These are phyloP conservation scores for Flagelloscypha sp. DNA, from an alignment of 768 basidiomycete genomes.

Conservation along the genomic window DNA sequence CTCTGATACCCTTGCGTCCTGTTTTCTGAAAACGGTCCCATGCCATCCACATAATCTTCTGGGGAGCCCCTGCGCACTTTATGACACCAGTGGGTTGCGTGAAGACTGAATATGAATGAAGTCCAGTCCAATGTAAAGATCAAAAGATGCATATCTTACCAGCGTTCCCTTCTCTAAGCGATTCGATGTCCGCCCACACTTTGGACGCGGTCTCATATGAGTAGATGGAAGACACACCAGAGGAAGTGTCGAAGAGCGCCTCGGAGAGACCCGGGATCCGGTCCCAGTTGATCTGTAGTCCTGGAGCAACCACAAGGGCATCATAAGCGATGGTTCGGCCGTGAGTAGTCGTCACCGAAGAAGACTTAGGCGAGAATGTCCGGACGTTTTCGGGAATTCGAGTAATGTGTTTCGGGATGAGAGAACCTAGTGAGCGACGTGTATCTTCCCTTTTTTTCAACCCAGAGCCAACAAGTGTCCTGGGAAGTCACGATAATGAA, in stretches of 20 bases:
- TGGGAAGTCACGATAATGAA: slow-evolving; percentile 20
- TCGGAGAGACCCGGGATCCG: slow-evolving; percentile 62
- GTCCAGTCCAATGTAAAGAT: no score
- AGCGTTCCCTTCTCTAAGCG: slow-evolving; percentile 68
- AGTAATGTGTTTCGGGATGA: slow-evolving; percentile 69
- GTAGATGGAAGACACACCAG: slow-evolving; percentile 89
- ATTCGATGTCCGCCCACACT: slow-evolving; percentile 75
- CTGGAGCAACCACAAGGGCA: slow-evolving; percentile 79
- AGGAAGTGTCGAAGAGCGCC: slow-evolving; percentile 68
- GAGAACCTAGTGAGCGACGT: slow-evolving; percentile 51
- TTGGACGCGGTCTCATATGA: slow-evolving; percentile 87
- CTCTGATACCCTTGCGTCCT: slow-evolving; percentile 45
- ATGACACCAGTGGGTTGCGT: slow-evolving; percentile 90
- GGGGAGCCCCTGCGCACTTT: slow-evolving; percentile 89
- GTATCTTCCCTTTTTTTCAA: slow-evolving; percentile 64
- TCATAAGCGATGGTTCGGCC: slow-evolving; percentile 76
- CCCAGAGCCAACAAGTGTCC: slow-evolving; percentile 92
- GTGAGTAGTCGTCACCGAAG: slow-evolving; percentile 62
- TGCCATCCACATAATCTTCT: slow-evolving; percentile 97
- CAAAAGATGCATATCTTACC: no score
- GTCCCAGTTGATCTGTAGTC: slow-evolving; percentile 81
- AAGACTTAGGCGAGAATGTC: slow-evolving; percentile 66
- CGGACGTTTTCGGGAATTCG: slow-evolving; percentile 66
- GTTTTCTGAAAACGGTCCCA: slow-evolving; percentile 74
- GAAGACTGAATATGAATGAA: no score